Base-by-base conservation (phyloP, 148 eudicot genomes). In the Rhododendron williamsianum region DNA sequence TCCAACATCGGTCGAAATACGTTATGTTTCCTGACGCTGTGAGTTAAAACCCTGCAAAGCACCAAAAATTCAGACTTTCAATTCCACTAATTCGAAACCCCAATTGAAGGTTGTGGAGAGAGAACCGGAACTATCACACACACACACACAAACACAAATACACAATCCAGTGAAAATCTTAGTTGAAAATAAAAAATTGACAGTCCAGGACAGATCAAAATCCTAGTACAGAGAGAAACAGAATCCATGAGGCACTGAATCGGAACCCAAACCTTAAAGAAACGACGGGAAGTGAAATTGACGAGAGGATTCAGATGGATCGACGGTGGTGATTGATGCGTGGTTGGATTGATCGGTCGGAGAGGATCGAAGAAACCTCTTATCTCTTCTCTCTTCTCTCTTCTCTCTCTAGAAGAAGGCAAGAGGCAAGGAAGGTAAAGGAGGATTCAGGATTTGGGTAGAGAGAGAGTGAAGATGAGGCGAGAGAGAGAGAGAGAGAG, bases 231-330 rank as follows among this genome's bases (percentile, higher is more conserved):
- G 25, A 8, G 6, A 54, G n/a, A 52, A 16, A 16, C 13, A 8
- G 25, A 54, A 51, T 21, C 41, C 82, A 79, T 6, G 82, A 49
- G 82, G 52, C n/a, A 27, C 43, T 12, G 38, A 80, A 15, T 51
- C 65, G 52, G 36, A 52, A 51, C n/a, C n/a, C 80, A 19, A 16
- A 81, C 25, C 83, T 15, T 35, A 41, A 81, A 54, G 41, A 52
- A 45, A 81, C 71, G 83, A 54, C 52, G 46, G 60, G 69, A 81
- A 45, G 3, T 36, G 83, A 81, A 58, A 30, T 35, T 81, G 69
- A 18, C 13, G 35, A 33, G 83, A 54, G 65, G 35, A 38, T 35
- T 51, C 3, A 18, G 83, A 81, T 52, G 69, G 69, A 81, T 56
- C 27, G 41, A 33, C 69, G 25, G 69, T 54, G 36, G 45, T 54